These are phyloP conservation scores for Monosporascus sp. DNA, from an alignment of 2,329 filamentous ascomycete genomes.

Conservation along the genomic window DNA sequence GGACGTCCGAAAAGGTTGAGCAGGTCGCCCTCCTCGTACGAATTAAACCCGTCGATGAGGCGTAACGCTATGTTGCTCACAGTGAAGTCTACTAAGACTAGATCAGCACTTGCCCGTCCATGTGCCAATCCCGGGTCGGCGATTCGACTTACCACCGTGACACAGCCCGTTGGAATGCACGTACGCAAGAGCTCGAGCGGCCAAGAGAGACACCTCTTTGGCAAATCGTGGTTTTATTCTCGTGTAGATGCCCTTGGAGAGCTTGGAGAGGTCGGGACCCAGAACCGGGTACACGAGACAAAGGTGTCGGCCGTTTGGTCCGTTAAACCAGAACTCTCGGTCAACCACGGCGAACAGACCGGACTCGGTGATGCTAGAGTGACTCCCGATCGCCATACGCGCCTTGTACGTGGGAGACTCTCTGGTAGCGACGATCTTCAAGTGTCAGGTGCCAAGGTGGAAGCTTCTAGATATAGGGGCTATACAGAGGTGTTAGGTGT, in stretches of 20 bases:
- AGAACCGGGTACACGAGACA: slow-evolving; percentile 21
- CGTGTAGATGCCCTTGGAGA: slow-evolving; percentile 8
- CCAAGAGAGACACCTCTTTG: slow-evolving; percentile 6
- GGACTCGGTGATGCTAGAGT: not conserved
- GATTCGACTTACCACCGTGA: slow-evolving; percentile 18
- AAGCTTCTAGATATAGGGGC: too few relatives aligned
- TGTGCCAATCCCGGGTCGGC: not conserved
- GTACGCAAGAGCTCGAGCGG: slow-evolving; percentile 10
- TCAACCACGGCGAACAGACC: slow-evolving; percentile 3
- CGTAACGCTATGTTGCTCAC: slow-evolving; percentile 6
- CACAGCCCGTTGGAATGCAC: slow-evolving; percentile 18
- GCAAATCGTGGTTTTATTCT: slow-evolving; percentile 12
- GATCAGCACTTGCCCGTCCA: slow-evolving; percentile 14
- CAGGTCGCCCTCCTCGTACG: too few relatives aligned
- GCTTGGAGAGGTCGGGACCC: slow-evolving; percentile 11
- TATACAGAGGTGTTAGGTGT: too few relatives aligned
- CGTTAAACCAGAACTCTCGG: slow-evolving; percentile 13
- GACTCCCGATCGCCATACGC: slow-evolving; percentile 2
- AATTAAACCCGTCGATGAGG: too few relatives aligned
- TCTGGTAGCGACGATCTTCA: slow-evolving; percentile 18
- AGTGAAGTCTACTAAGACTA: slow-evolving; percentile 11
- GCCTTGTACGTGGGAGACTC: not conserved
- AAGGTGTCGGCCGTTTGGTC: slow-evolving; percentile 21
- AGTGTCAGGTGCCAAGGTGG: too few relatives aligned
- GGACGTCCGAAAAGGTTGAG: slow-evolving; percentile 7